Base-by-base conservation (phyloP, 2,329 filamentous ascomycete species). In the Hirsutella thompsonii region DNA sequence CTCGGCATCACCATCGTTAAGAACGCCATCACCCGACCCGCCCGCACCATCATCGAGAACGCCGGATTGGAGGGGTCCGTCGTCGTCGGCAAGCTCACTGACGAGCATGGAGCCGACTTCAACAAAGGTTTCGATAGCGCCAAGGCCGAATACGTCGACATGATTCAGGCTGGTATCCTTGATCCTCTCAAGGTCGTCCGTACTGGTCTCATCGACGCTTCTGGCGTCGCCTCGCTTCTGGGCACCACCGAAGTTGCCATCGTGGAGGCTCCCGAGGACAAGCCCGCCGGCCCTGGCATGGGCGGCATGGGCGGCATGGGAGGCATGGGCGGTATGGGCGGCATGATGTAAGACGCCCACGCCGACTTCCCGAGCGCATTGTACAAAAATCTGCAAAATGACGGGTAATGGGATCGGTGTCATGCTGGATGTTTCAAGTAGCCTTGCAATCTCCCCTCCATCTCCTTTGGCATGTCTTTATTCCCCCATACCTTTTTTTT, bases 181-280 rank as follows among this genome's bases (percentile, higher is more conserved):
- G 92, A 98, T 64, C 92, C 92, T 50, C 84, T 98, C 76, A 98
- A 98, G 84, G 92, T 98, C 54, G 92, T 98, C 59, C 88, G 92
- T 57, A 98, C 92, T 48, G 90, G 87, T 58, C 81, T 98, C 44
- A 77, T 89, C 57, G 92, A 98, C 56, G 92, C 92, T 54, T 90
- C 83, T 59, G 92, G 92, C 68, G 92, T 98, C 55, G 92, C 92
- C 41, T 96, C 90, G 41, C 79, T 98, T 46, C 83, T 98, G 46
- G 92, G 92, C 61, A 98, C 92, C 50, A 98, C 92, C 46, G 92
- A 98, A 71, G 92, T 96, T 43, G 89, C 92, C 51, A 94, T 98
- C 49, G 89, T 95, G 39, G 92, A 98, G 63, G 92, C 90, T 41
- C 76, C 86, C 41, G 90, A 96, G 64, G 89, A 95, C 64, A 95